Percentiles rank a stretch among this genome's conserved stretches.
These are phyloP conservation scores for Prunus yedoensis DNA, from an alignment of 331 rosid genomes.

Conservation along the genomic window DNA sequence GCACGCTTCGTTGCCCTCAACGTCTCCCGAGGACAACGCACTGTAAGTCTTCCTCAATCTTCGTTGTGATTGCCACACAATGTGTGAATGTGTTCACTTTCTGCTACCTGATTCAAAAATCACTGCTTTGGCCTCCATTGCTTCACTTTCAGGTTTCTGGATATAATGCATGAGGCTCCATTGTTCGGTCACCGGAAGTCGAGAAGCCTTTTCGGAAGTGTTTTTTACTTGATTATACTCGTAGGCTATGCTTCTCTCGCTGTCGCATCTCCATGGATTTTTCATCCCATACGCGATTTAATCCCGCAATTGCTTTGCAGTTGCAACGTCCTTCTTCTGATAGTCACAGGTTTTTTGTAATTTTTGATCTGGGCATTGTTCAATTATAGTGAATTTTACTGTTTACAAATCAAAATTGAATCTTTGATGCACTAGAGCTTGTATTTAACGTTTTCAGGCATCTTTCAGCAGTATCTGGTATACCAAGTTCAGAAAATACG, in stretches of 20 bases:
- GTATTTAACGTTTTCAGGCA: constrained; percentile 56
- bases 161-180: constrained; percentile 95
- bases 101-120: not conserved
- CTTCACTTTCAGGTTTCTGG: constrained; percentile 62
- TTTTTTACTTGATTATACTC: constrained; percentile 57
- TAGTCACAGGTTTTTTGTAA: constrained; percentile 61
- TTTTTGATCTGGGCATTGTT: not conserved
- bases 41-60: constrained; percentile 28
- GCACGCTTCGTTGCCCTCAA: constrained; percentile 38
- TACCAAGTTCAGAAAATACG: constrained; percentile 95
- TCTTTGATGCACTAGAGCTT: constrained; percentile 1
- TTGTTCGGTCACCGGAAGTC: constrained; percentile 86
- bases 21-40: constrained; percentile 48
- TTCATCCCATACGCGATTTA: constrained; percentile 42
- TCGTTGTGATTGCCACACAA: not conserved
- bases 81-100: not conserved
- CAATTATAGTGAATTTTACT: not conserved
- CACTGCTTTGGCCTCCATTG: not conserved
- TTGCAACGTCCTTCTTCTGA: constrained; percentile 74
- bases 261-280: constrained; percentile 72
- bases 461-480: constrained; percentile 92
- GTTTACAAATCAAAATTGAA: not conserved
- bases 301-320: constrained; percentile 75
- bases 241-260: constrained; percentile 75
- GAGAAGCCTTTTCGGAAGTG: constrained; percentile 75